A percentile compares a stretch with the other conserved stretches of the same genome.
Conservation (phyloP, 345 rosid species). For the Dipteronia dyeriana region DNA sequence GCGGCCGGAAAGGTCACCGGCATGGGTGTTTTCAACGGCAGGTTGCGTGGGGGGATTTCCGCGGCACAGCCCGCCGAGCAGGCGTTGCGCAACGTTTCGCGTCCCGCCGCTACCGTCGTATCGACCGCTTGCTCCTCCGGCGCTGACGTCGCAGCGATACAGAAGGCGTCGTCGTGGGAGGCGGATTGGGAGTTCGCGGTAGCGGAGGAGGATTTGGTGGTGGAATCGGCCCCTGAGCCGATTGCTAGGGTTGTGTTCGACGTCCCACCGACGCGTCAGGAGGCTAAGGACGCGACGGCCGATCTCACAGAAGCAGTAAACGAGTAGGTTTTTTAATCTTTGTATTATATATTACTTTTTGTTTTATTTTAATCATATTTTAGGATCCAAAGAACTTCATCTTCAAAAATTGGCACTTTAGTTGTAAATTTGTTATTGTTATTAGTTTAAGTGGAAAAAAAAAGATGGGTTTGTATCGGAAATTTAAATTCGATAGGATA, state of each 20-base stretch:
- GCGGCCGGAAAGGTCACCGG: slow-evolving; percentile 65
- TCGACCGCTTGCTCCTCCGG: slow-evolving; percentile 13
- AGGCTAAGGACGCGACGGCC: slow-evolving; percentile 62
- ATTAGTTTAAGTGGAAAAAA: too few relatives aligned
- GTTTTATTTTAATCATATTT: neutral
- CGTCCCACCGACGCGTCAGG: slow-evolving; percentile 52
- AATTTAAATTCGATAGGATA: too few relatives aligned
- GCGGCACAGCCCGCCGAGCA: slow-evolving; percentile 38
- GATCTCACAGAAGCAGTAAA: slow-evolving; percentile 47
- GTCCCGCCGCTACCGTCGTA: slow-evolving; percentile 36
- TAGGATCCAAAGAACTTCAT: too few relatives aligned
- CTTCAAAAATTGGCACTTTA: neutral
- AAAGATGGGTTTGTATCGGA: too few relatives aligned
- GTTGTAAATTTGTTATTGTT: neutral
- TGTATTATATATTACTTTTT: neutral
- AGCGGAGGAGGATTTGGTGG: slow-evolving; percentile 33
- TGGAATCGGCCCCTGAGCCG: slow-evolving; percentile 26
- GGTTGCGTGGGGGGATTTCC: slow-evolving; percentile 45
- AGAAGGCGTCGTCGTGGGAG: slow-evolving; percentile 47
- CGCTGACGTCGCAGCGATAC: slow-evolving; percentile 27
- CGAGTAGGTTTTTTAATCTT: slow-evolving; percentile 26
- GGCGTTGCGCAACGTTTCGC: slow-evolving; percentile 34
- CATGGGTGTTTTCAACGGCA: slow-evolving; percentile 38
- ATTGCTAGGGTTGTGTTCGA: slow-evolving; percentile 63
- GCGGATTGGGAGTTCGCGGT: slow-evolving; percentile 61